These are phyloP conservation scores for Nicotiana knightiana DNA, from an alignment of 257 asterid genomes.

Conservation along the genomic window DNA sequence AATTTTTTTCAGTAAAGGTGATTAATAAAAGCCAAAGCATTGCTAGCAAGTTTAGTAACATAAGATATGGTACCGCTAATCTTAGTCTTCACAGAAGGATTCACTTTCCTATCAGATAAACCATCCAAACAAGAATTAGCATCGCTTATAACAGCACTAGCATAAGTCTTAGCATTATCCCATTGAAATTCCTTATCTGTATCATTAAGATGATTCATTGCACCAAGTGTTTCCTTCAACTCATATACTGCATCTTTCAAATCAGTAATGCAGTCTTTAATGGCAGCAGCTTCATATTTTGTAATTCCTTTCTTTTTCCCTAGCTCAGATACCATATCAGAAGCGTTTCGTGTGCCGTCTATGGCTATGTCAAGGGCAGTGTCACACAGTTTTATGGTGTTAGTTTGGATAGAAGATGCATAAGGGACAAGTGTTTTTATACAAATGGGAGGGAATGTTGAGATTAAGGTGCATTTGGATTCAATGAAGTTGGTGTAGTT, in stretches of 20 bases:
- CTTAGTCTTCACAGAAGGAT: slow-evolving; percentile 24
- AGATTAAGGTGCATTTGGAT: slow-evolving; percentile 32
- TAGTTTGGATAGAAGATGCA: slow-evolving; percentile 39
- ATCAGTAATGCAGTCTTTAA: slow-evolving; percentile 58
- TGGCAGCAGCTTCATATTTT: slow-evolving; percentile 20
- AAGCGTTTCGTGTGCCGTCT: slow-evolving; percentile 29
- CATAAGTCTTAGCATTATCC: slow-evolving; percentile 71
- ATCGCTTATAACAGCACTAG: slow-evolving; percentile 80
- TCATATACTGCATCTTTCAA: slow-evolving; percentile 54
- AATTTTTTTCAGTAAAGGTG: slow-evolving; percentile 31
- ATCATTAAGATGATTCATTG: slow-evolving; percentile 40
- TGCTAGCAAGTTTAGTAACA: slow-evolving; percentile 43
- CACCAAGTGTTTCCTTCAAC: slow-evolving; percentile 42
- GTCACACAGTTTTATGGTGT: slow-evolving; percentile 40
- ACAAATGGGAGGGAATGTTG: slow-evolving; percentile 53
- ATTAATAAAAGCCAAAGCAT: slow-evolving; percentile 55
- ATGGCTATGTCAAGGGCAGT: slow-evolving; percentile 48
- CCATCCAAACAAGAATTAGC: slow-evolving; percentile 70
- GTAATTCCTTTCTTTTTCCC: slow-evolving; percentile 26
- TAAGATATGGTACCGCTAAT: slow-evolving; percentile 23
- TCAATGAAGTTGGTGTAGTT: slow-evolving; percentile 30
- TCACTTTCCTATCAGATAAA: slow-evolving; percentile 27
- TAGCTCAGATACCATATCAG: slow-evolving; percentile 23
- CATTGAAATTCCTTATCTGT: slow-evolving; percentile 46
- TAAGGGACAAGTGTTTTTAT: slow-evolving; percentile 43